Base-by-base conservation (phyloP, 1,139 yeast genomes). In the Blastobotrys proliferans region DNA sequence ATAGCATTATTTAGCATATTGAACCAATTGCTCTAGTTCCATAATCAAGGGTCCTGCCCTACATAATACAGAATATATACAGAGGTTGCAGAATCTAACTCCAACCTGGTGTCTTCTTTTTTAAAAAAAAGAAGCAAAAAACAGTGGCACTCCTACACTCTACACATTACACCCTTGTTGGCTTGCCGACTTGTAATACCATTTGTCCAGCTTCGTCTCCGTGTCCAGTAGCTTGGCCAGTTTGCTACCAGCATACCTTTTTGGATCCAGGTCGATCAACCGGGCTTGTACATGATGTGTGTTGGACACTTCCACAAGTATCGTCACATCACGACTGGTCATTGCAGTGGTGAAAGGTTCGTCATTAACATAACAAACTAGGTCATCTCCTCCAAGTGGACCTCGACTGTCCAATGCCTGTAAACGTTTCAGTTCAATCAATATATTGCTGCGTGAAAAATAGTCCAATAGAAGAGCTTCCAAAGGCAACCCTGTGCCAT, bases 241-340 rank as follows among this genome's bases (percentile, higher is more conserved):
- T 13, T 34, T 33, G 3, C 14, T 19, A 5, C 43, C 43, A 3
- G 27, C 28, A 22, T 40, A 40, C n/a, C 51, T 41, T 45, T 69
- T 69, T 1, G 64, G 58, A 44, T 69, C 73, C 14, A 64, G 52
- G 47, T 69, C 73, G 1, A 65, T 66, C 0, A 68, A 32, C 28
- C 48, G 50, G 6, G 34, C 25, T 10, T n/a, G 17, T 4, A 36
- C 8, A 4, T 25, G 14, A 13, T 27, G 3, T 10, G 8, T 5
- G 13, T 20, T n/a, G n/a, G 9, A 6, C 2, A 52, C 29, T 22
- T 53, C 52, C 2, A 47, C 41, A 41, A 66, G 62, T 4, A 68
- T 39, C 0, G 70, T 62, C 26, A 69, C 61, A 39, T 68, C 73
- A 24, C 72, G 52, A 3, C 61, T 51, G 4, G 71, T 57, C 68